Conservation (phyloP, 768 basidiomycete species). For the Scleroderma citrinum region DNA sequence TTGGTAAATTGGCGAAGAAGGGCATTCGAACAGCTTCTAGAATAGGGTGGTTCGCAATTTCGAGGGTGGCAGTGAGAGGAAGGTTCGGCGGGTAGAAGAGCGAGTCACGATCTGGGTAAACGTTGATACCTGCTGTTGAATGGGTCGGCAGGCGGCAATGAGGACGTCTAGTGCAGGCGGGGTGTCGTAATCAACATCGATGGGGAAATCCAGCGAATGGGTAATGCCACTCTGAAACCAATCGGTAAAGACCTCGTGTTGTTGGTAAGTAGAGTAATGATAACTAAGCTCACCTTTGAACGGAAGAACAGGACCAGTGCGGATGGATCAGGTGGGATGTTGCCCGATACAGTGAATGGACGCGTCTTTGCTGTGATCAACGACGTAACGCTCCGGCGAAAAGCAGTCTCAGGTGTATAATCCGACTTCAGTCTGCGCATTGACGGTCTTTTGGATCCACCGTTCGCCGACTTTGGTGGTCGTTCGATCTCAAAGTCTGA, state of each 20-base stretch:
- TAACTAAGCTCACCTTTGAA: constrained; percentile 52
- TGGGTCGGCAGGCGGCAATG: constrained; percentile 69
- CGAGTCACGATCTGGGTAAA: constrained; percentile 55
- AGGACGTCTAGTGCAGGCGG: constrained; percentile 77
- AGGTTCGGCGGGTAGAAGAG: constrained; percentile 69
- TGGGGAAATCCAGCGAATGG: constrained; percentile 77
- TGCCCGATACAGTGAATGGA: constrained; percentile 60
- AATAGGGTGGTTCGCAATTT: constrained; percentile 77
- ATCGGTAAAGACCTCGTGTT: constrained; percentile 1
- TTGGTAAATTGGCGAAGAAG: constrained; percentile 65
- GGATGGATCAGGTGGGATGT: constrained; percentile 64
- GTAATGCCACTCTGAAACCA: constrained; percentile 61
- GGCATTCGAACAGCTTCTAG: constrained; percentile 67
- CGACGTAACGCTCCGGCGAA: constrained; percentile 48
- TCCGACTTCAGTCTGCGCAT: constrained; percentile 33
- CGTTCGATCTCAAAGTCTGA: constrained; percentile 67
- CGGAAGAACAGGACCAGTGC: constrained; percentile 72
- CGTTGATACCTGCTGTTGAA: constrained; percentile 45
- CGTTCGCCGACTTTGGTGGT: constrained; percentile 31
- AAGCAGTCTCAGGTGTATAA: constrained; percentile 47
- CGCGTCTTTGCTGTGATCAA: constrained; percentile 54
- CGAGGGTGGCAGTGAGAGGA: constrained; percentile 69
- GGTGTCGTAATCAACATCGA: constrained; percentile 67
- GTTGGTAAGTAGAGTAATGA: background rate
- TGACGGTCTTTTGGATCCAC: constrained; percentile 26